Evolutionary conservation across 2,329 filamentous ascomycete genomes (phyloP), one percentile per base, ranked within the genome.

Genomic region (Colletotrichum falcatum): DNA sequence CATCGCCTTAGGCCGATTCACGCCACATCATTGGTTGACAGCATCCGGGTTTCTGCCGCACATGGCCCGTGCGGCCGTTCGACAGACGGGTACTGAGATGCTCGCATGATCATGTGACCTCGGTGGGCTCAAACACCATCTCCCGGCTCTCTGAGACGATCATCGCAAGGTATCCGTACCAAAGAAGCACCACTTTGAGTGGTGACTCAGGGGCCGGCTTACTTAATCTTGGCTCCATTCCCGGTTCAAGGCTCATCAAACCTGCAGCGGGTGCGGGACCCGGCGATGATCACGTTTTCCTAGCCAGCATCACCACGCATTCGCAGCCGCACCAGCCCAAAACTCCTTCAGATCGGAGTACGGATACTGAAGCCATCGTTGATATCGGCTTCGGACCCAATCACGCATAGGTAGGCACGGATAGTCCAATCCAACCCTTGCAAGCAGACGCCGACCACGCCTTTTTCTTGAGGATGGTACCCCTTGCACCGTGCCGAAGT

Each of bases 401-500:
- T n/a, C n/a, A n/a, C n/a, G n/a, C n/a, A n/a, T n/a, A n/a, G n/a
- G n/a, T n/a, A n/a, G n/a, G n/a, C n/a, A n/a, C n/a, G n/a, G n/a
- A n/a, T n/a, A n/a, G n/a, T n/a, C 26, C 9, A 39, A 49, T 49
- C 44, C 44, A 49, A 28, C 12, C 23, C 23, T 9, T 49, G 44
- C 48, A 62, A 62, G 23, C 48, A 62, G 33, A 49, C 23, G 48
- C 14, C 14, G 23, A 28, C 48, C 6, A 42, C 26, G 35, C 20
- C 48, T 51, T 20, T 18, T 23, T 26, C 33, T 35, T 51, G 33
- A 54, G 35, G 33, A 16, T 26, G 33, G 59, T 64, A 63, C 65
- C 68, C 66, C 56, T 70, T 67, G 51, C 44, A 28, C 42, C 42
- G 54, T 67, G 63, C 67, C 67, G 56, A 51, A 58, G 62, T 61